Conservation (phyloP, 768 basidiomycete genomes). For the Mycena kentingensis region DNA sequence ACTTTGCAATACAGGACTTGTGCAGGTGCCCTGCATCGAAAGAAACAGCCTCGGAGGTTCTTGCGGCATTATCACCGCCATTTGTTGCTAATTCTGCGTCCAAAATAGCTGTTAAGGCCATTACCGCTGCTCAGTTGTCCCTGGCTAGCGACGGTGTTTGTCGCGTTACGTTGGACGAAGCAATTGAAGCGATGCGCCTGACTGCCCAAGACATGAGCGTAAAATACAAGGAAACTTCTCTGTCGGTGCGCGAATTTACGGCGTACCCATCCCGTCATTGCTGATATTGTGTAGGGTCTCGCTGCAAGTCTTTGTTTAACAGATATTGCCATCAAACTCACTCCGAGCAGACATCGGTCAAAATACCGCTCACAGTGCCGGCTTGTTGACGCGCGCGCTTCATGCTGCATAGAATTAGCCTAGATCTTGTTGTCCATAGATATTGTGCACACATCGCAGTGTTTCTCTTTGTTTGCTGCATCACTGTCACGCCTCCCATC, state of each 20-base stretch:
- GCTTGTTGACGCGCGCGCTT: no score
- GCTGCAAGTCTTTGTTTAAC: constrained; percentile 46
- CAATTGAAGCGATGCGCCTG: constrained; percentile 92
- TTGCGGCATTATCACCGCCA: constrained; percentile 9
- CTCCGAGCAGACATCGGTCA: constrained; percentile 48
- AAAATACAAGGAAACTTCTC: constrained; percentile 94
- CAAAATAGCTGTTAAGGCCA: constrained; percentile 78
- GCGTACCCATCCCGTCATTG: constrained; percentile 4
- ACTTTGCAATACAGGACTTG: no score
- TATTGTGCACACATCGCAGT: no score
- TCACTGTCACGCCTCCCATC: no score
- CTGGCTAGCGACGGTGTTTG: constrained; percentile 90
- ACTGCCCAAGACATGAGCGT: constrained; percentile 92
- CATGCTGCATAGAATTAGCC: no score
- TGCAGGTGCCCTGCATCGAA: constrained; percentile 95
- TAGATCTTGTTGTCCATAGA: no score
- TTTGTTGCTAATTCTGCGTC: constrained; percentile 1
- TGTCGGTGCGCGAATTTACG: constrained; percentile 60
- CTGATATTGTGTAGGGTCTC: constrained; percentile 45
- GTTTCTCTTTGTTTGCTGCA: no score
- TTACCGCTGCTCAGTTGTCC: constrained; percentile 92
- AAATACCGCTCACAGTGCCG: constrained; percentile 83
- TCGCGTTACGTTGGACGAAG: constrained; percentile 88
- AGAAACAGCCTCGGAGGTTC: constrained; percentile 86
- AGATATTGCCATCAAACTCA: constrained; percentile 25